Base-by-base conservation (phyloP, 441 rosid genomes). In the Cnidoscolus chayamansa region DNA sequence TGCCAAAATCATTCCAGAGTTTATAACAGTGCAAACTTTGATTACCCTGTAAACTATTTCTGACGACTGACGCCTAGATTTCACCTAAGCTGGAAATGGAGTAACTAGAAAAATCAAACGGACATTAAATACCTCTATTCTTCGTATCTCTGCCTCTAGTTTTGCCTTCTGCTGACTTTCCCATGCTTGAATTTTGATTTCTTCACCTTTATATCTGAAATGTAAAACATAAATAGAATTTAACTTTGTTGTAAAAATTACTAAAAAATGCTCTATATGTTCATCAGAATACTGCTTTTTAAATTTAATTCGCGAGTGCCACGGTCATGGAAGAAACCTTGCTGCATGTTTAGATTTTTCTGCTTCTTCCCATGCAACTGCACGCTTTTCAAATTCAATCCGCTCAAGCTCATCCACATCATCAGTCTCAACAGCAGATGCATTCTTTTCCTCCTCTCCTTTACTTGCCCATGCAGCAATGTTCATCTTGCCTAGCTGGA, bases 381-480 rank as follows among this genome's bases (percentile, higher is more conserved):
- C 99, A 45, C 97, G 90, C 35, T 90, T 95, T 60, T 76, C 93
- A 57, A 78, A 83, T 81, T 91, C 98, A 60, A 88, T 80, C 79
- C 64, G 81, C 73, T 84, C 85, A 0, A 78, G 79, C 78, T 90
- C 90, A 77, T 85, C 86, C 30, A 61, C 12, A 54, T 75, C 74
- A 47, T 66, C 10, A 40, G 74, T 35, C 67, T 81, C 81, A 16
- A 20, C 78, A 0, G 78, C 47, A 70, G 84, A 68, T 53, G 64
- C 45, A n/a, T 75, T 82, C 71, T 85, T 89, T 65, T 82, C 89
- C 51, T 81, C 83, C 73, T 87, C 96, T 8, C 82, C 95, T 86
- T 91, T 91, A 77, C 98, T 90, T n/a, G 99, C 99, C 99, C 98
- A 95, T 66, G 93, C 97, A 20, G 98, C 99, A 48, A 93, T 95